Evolutionary conservation across 2,329 filamentous ascomycete genomes (phyloP).

Genomic region (Plenodomus tracheiphilus): DNA sequence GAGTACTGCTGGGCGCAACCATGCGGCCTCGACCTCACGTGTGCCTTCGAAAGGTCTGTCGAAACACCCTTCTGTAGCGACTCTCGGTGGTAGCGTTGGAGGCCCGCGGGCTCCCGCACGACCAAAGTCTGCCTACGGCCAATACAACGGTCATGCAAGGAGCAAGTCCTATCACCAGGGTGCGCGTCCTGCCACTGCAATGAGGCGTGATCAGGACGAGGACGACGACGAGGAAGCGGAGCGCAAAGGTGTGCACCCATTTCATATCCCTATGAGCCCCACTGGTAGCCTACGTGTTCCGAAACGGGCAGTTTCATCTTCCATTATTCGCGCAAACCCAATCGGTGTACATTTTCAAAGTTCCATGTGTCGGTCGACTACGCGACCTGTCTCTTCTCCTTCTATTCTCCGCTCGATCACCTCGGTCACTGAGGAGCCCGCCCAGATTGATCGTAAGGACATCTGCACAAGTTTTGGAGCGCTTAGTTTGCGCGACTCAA

Average conservation of each 20-base stretch:
- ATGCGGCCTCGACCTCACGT: conserved; percentile 46
- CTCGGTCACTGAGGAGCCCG: conserved; percentile 33
- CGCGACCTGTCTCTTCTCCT: conserved; percentile 32
- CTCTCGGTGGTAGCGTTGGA: conserved; percentile 60
- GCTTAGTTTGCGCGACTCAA: conserved; percentile 29
- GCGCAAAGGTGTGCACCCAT: conserved; percentile 51
- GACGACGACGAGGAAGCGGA: conserved; percentile 44
- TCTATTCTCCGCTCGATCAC: conserved; percentile 23
- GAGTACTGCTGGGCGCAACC: conserved; percentile 49
- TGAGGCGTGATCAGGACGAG: conserved; percentile 49
- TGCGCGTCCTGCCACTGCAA: conserved; percentile 44
- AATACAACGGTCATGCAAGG: conserved; percentile 44
- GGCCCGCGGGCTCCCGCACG: conserved; percentile 50
- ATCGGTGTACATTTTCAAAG: conserved; percentile 18
- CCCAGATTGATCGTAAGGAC: conserved; percentile 32
- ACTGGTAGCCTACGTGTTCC: conserved; percentile 33
- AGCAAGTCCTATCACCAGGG: conserved; percentile 51
- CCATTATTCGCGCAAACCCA: conserved; percentile 21
- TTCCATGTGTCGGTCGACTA: conserved; percentile 14
- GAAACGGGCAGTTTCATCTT: conserved; percentile 27
- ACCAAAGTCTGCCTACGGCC: conserved; percentile 54
- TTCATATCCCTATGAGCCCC: conserved; percentile 45
- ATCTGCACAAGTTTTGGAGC: conserved; percentile 28
- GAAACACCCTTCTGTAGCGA: conserved; percentile 50
- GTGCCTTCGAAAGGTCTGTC: conserved; percentile 47